Evolutionary conservation across 805 yeast genomes (phyloP).

Genomic region (Kodamaea jinghongensis): DNA sequence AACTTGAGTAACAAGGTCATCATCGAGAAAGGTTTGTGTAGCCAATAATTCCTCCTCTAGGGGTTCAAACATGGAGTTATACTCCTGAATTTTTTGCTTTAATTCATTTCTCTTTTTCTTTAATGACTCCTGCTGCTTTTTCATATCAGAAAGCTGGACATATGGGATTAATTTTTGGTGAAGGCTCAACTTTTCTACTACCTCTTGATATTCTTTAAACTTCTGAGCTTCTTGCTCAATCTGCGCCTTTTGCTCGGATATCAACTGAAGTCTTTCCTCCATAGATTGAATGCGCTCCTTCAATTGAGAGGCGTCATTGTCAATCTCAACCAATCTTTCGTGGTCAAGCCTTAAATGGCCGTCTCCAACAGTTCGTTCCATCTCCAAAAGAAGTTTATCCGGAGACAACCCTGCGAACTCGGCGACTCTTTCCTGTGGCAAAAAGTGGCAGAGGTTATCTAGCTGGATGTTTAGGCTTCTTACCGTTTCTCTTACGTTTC

Average conservation of each 20-base stretch:
- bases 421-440: slow-evolving; percentile 94
- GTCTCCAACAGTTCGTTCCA: slow-evolving; percentile 75
- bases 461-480: slow-evolving; percentile 69
- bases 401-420: slow-evolving; percentile 83
- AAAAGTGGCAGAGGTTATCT: slow-evolving; percentile 88
- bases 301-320: slow-evolving; percentile 34
- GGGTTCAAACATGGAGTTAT: slow-evolving; percentile 24
- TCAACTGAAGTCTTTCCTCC: slow-evolving; percentile 26
- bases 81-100: slow-evolving; percentile 27
- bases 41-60: slow-evolving; percentile 14
- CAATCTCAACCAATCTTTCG: slow-evolving; percentile 51
- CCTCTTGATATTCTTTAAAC: slow-evolving; percentile 45
- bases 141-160: slow-evolving; percentile 39
- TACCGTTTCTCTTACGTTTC: slow-evolving; percentile 44
- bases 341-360: slow-evolving; percentile 58
- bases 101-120: slow-evolving; percentile 36
- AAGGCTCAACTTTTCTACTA: slow-evolving; percentile 35
- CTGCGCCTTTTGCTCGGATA: slow-evolving; percentile 36
- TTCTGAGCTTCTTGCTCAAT: slow-evolving; percentile 46
- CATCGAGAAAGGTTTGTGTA: not conserved
- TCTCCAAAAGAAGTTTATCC: slow-evolving; percentile 68
- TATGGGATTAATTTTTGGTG: slow-evolving; percentile 42
- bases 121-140: slow-evolving; percentile 27
- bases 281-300: slow-evolving; percentile 25
- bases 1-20: not conserved